These are phyloP conservation scores for Aspergillaceae sp. DNA, from an alignment of 2,329 filamentous ascomycete genomes.

Conservation along the genomic window DNA sequence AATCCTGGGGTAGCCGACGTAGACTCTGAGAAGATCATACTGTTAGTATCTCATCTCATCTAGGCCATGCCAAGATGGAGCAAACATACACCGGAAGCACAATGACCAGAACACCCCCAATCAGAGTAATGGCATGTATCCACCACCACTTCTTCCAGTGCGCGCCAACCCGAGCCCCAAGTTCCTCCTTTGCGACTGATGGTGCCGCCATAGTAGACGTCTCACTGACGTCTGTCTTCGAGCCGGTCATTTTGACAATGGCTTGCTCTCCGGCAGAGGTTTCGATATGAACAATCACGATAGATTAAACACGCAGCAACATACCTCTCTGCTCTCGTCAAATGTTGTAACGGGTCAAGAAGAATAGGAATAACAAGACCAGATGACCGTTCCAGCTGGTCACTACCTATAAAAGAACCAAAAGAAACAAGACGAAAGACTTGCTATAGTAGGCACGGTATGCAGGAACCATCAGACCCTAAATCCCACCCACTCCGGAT, in stretches of 20 bases:
- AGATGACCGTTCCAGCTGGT: no score
- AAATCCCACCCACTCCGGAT: no score
- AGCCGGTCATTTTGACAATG: conserved; percentile 12
- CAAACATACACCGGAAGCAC: conserved; percentile 47
- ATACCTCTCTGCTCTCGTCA: not conserved
- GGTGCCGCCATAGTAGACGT: conserved; percentile 1
- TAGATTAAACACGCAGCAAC: not conserved
- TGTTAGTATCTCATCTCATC: not conserved
- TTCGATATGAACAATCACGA: no score
- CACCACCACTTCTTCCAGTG: conserved; percentile 46
- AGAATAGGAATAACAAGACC: no score
- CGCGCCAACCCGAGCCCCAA: conserved; percentile 18
- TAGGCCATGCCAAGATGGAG: not conserved
- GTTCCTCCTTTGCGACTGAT: conserved; percentile 13
- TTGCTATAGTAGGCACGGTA: no score
- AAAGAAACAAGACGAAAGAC: no score
- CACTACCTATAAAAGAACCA: no score
- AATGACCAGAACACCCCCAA: conserved; percentile 45
- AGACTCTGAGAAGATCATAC: conserved; percentile 38
- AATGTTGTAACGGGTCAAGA: no score
- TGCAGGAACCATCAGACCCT: no score
- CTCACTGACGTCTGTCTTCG: conserved; percentile 13
- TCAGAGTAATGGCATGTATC: conserved; percentile 44
- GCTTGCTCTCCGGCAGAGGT: not conserved
- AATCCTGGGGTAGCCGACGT: conserved; percentile 51